Conservation (phyloP, 768 basidiomycete species). For the Amanita rimosa region DNA sequence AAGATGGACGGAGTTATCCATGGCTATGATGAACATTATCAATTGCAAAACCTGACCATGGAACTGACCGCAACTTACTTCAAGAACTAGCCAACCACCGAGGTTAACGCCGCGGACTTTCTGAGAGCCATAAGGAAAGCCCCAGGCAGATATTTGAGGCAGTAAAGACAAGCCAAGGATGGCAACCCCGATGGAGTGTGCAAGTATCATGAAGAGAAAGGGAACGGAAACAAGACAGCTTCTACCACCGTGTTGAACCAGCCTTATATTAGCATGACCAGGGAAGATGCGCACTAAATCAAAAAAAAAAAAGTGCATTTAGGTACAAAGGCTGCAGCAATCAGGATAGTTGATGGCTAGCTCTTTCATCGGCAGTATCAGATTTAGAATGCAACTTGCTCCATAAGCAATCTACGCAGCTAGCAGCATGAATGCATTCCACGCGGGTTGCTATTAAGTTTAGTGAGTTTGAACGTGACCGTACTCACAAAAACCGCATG, state of each 20-base stretch:
- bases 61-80: slow-evolving; percentile 18
- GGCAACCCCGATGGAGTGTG: slow-evolving; percentile 9
- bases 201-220: slow-evolving; percentile 8
- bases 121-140: slow-evolving; percentile 63
- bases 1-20: slow-evolving; percentile 76
- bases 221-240: not conserved
- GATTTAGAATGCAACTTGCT: not conserved
- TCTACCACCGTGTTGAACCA: not conserved
- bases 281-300: not conserved
- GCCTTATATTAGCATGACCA: not conserved
- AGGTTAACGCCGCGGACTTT: slow-evolving; percentile 80
- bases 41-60: slow-evolving; percentile 5
- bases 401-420: not conserved
- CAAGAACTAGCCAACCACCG: slow-evolving; percentile 45
- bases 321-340: slow-evolving; percentile 4
- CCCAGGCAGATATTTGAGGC: slow-evolving; percentile 19
- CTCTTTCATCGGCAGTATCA: not conserved
- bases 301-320: slow-evolving; percentile 1
- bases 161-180: slow-evolving; percentile 10
- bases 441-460: too few species aligned
- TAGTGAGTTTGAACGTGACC: too few species aligned
- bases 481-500: too few species aligned
- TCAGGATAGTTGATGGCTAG: not conserved
- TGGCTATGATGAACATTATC: slow-evolving; percentile 27
- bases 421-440: too few species aligned